Conservation (phyloP, 2,329 filamentous ascomycete species). For the Sporothrix variecibatus region DNA sequence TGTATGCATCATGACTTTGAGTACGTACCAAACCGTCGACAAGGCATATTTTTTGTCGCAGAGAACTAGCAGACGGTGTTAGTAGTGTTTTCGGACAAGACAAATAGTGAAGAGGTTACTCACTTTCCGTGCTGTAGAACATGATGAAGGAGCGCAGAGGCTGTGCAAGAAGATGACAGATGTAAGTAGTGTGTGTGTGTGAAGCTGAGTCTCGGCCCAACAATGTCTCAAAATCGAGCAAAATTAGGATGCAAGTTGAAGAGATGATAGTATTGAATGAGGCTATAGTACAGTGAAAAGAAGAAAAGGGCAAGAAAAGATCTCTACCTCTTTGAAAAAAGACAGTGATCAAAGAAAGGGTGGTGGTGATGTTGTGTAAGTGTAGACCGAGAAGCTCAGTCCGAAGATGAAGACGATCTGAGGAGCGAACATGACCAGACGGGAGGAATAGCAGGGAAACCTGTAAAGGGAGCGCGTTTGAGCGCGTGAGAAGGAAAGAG, state of each 20-base stretch:
- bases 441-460: neutral
- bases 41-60: slow-evolving; percentile 87
- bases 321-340: no score
- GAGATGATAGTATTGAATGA: neutral
- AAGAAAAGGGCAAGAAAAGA: neutral
- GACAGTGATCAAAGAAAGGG: neutral
- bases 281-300: neutral
- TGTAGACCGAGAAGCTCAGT: neutral
- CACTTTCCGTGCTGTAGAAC: slow-evolving; percentile 86
- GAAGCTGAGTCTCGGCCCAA: neutral
- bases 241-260: neutral
- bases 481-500: neutral
- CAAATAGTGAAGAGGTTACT: slow-evolving; percentile 37
- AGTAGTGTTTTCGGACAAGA: slow-evolving; percentile 30
- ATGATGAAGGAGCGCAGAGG: slow-evolving; percentile 18
- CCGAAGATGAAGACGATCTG: neutral
- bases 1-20: neutral
- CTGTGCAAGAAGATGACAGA: neutral
- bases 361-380: neutral
- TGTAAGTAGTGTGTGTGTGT: neutral
- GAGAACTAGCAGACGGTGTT: slow-evolving; percentile 59
- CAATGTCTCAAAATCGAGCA: neutral
- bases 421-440: neutral
- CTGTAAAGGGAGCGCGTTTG: neutral
- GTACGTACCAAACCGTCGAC: slow-evolving; percentile 82